A percentile compares a stretch with the other conserved stretches of the same genome.
phyloP scores from a whole-genome alignment of 306 rosid species.

The Canavalia ensiformis region DNA sequence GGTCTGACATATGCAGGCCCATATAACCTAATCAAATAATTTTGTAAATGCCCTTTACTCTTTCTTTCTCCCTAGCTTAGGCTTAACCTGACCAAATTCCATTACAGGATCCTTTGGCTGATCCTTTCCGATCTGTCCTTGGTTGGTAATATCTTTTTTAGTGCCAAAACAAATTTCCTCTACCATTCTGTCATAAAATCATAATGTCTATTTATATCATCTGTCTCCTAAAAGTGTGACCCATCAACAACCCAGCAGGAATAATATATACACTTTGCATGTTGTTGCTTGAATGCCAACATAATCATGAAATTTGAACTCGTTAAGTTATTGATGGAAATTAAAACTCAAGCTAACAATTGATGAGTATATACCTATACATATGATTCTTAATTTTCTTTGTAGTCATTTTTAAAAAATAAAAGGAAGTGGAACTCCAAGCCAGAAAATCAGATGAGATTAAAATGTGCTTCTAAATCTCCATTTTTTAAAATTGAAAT shows the following conservation, averaged over 20 bases:
- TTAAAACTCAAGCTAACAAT: slow-evolving; percentile 18
- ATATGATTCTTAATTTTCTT: not conserved
- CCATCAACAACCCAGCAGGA: not conserved
- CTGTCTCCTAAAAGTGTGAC: slow-evolving; percentile 17
- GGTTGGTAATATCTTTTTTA: not conserved
- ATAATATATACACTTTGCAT: not conserved
- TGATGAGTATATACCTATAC: not conserved
- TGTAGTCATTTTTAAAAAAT: not conserved
- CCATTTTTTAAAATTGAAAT: slow-evolving; percentile 1
- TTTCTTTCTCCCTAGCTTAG: slow-evolving; percentile 7
- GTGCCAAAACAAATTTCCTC: not conserved
- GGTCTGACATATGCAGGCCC: not conserved
- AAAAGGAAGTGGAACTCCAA: not conserved
- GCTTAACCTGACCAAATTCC: slow-evolving; percentile 9
- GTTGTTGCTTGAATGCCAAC: slow-evolving; percentile 5
- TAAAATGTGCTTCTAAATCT: not conserved
- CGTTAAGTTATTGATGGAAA: slow-evolving; percentile 24
- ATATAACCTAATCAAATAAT: not conserved
- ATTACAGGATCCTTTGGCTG: slow-evolving; percentile 1
- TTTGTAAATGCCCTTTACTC: not conserved
- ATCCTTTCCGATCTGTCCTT: not conserved
- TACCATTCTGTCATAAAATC: not conserved
- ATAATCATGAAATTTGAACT: not conserved
- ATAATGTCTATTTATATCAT: slow-evolving; percentile 21
- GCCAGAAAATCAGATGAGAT: not conserved